Conservation (phyloP, 148 eudicot genomes). For the Rhododendron simsii region DNA sequence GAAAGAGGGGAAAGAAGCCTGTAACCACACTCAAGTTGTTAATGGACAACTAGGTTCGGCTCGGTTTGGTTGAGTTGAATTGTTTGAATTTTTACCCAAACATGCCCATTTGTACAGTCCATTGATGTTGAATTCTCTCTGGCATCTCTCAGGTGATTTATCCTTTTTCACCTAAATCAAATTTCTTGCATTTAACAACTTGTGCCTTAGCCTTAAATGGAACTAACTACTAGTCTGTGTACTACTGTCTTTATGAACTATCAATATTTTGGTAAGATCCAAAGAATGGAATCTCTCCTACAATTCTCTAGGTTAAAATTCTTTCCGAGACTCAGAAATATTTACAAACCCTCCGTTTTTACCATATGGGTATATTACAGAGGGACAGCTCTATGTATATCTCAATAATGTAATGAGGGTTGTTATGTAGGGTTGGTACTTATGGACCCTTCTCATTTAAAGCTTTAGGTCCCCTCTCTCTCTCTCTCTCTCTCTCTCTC, state of each 20-base stretch:
- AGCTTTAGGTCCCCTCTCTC: neutral
- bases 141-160: slow-evolving; percentile 8
- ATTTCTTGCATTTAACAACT: neutral
- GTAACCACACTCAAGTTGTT: neutral
- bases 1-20: no score
- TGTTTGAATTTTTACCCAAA: slow-evolving; percentile 6
- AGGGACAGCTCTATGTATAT: neutral
- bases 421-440: neutral
- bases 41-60: neutral
- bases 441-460: slow-evolving; percentile 8
- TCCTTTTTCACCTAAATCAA: neutral
- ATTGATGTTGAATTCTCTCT: slow-evolving; percentile 1
- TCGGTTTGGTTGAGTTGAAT: neutral
- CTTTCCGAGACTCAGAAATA: neutral
- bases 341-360: neutral
- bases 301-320: slow-evolving; percentile 1
- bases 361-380: neutral
- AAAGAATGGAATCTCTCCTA: neutral
- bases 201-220: neutral
- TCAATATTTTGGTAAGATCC: neutral
- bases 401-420: neutral
- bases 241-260: neutral
- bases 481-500: neutral
- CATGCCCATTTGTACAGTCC: neutral
- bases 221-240: neutral